Percentiles rank a stretch among this genome's conserved stretches.
phyloP scores from a whole-genome alignment of 2,329 filamentous ascomycete species.

The Calycina marina region DNA sequence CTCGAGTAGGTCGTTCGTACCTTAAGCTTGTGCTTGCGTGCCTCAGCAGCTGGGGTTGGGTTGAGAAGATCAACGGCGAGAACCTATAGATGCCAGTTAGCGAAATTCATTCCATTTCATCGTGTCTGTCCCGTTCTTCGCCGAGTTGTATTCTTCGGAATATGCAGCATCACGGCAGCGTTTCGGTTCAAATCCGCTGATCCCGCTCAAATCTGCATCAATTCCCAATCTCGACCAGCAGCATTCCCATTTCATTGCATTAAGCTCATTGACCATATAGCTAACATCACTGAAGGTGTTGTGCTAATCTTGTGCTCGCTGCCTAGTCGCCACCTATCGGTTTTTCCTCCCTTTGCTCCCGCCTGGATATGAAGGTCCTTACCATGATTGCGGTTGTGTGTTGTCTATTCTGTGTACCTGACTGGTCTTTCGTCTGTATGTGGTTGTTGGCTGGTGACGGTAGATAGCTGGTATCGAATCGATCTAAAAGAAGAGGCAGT shows the following conservation, averaged over 20 bases:
- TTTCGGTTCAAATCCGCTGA: constrained; percentile 19
- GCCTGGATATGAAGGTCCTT: constrained; percentile 29
- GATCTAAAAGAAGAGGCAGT: too few species aligned
- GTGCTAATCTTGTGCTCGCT: constrained; percentile 19
- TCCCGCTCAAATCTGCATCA: constrained; percentile 6
- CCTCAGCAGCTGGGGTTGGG: constrained; percentile 93
- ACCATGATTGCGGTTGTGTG: constrained; percentile 60
- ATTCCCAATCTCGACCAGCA: constrained; percentile 2
- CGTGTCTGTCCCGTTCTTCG: too few species aligned
- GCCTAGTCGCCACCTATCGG: too few species aligned
- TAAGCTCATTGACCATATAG: constrained; percentile 2
- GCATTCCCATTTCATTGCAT: neutral
- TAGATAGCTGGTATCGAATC: constrained; percentile 24
- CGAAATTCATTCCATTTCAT: too few species aligned
- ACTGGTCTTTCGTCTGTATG: constrained; percentile 25
- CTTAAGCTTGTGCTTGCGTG: constrained; percentile 99
- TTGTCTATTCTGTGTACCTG: too few species aligned
- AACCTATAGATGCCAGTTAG: constrained; percentile 65
- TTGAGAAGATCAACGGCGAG: constrained; percentile 99
- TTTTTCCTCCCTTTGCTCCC: too few species aligned
- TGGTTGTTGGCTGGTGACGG: too few species aligned
- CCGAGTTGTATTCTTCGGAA: too few species aligned
- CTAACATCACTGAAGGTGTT: constrained; percentile 5
- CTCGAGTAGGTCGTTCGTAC: constrained; percentile 36
- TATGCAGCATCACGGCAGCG: constrained; percentile 36